Conservation (phyloP, 805 yeast species). For the Soucietia sequanensis region DNA sequence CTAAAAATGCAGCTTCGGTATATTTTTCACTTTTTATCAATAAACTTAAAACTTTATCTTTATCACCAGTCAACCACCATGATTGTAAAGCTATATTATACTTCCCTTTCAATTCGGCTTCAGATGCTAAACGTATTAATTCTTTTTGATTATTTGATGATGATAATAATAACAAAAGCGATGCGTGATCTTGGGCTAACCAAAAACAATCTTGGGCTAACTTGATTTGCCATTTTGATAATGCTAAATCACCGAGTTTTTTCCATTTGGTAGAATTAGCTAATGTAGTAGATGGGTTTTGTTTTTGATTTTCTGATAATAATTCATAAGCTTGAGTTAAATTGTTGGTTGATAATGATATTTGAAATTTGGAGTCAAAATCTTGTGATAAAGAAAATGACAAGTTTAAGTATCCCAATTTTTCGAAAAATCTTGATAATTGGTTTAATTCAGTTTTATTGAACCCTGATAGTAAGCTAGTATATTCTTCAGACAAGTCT, state of each 20-base stretch:
- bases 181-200: slow-evolving; percentile 76
- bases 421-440: slow-evolving; percentile 89
- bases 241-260: slow-evolving; percentile 82
- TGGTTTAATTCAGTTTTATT: slow-evolving; percentile 69
- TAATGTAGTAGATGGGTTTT: slow-evolving; percentile 47
- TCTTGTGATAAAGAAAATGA: slow-evolving; percentile 85
- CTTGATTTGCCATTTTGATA: slow-evolving; percentile 73
- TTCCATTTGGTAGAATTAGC: slow-evolving; percentile 69
- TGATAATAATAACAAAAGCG: slow-evolving; percentile 77
- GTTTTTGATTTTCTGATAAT: slow-evolving; percentile 31
- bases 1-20: slow-evolving; percentile 84
- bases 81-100: slow-evolving; percentile 91
- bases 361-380: slow-evolving; percentile 86
- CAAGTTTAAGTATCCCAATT: slow-evolving; percentile 82
- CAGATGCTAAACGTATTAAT: slow-evolving; percentile 60
- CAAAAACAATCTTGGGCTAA: slow-evolving; percentile 79
- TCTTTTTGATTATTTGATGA: slow-evolving; percentile 70
- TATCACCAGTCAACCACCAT: slow-evolving; percentile 81
- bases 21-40: slow-evolving; percentile 65
- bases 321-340: slow-evolving; percentile 66
- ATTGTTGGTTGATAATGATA: slow-evolving; percentile 75
- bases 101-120: slow-evolving; percentile 71
- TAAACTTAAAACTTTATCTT: slow-evolving; percentile 59
- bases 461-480: slow-evolving; percentile 51
- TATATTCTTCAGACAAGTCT: slow-evolving; percentile 51